Percentiles rank a stretch among this genome's conserved stretches.
Conservation (phyloP, 2,329 filamentous ascomycete species). For the Monilinia vaccinii-corymbosi region DNA sequence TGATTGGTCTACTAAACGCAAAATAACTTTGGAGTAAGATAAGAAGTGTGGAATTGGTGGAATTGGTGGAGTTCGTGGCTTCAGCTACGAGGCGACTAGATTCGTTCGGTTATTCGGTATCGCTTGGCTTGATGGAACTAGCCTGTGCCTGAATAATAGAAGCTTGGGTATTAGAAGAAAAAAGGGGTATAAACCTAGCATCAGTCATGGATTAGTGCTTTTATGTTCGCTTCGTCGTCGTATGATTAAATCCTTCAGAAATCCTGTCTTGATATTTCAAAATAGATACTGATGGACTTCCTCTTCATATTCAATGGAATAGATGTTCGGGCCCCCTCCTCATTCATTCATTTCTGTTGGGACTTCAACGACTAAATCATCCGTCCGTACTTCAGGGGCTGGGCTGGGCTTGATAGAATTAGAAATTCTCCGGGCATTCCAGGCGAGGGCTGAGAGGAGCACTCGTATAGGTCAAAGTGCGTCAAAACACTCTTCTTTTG, state of each 20-base stretch:
- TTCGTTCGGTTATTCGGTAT: background rate
- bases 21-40: background rate
- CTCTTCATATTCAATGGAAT: background rate
- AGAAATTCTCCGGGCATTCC: background rate
- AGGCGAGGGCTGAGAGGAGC: background rate
- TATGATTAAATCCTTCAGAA: background rate
- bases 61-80: too few species aligned
- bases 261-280: background rate
- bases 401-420: background rate
- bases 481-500: background rate
- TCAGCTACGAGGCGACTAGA: background rate
- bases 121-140: background rate
- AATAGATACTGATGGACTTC: background rate
- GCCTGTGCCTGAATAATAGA: background rate
- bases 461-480: background rate
- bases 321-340: background rate
- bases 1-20: constrained; percentile 1
- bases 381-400: background rate
- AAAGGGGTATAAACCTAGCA: background rate
- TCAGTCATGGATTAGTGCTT: background rate
- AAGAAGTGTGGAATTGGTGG: background rate
- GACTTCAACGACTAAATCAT: background rate
- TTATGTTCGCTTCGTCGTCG: background rate
- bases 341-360: background rate
- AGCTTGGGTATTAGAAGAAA: background rate